Conservation (phyloP, 352 stramenopile genomes). For the Elongisporangium senticosum region DNA sequence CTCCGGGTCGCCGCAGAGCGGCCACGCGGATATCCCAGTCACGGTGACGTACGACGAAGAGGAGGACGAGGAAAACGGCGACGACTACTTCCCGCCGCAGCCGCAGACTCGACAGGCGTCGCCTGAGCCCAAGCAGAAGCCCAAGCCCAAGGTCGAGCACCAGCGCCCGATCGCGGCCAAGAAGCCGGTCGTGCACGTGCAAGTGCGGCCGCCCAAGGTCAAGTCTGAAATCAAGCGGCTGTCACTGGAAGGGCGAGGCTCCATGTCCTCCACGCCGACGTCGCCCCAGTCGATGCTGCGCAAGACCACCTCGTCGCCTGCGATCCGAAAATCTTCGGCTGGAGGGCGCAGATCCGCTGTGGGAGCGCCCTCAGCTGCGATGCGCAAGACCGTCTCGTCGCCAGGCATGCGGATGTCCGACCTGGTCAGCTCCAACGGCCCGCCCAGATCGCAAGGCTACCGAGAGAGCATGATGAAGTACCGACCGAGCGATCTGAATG, state of each 20-base stretch:
- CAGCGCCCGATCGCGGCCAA: slow-evolving; percentile 8
- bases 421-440: not conserved
- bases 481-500: slow-evolving; percentile 56
- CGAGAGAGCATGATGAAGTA: slow-evolving; percentile 74
- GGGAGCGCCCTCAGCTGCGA: not conserved
- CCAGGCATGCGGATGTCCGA: slow-evolving; percentile 5
- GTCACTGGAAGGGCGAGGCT: slow-evolving; percentile 17
- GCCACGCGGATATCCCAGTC: not conserved
- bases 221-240: slow-evolving; percentile 33
- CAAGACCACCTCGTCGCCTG: slow-evolving; percentile 4
- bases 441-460: slow-evolving; percentile 11
- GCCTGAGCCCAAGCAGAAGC: slow-evolving; percentile 3
- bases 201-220: slow-evolving; percentile 16
- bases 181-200: slow-evolving; percentile 17
- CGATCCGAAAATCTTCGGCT: slow-evolving; percentile 5
- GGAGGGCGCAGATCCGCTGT: not conserved
- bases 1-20: not conserved
- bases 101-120: slow-evolving; percentile 5
- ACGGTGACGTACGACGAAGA: slow-evolving; percentile 1
- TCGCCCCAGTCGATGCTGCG: slow-evolving; percentile 4
- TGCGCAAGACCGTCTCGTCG: slow-evolving; percentile 4
- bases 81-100: slow-evolving; percentile 23
- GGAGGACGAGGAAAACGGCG: slow-evolving; percentile 6
- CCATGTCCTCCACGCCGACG: not conserved
- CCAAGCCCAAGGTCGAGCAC: slow-evolving; percentile 7